Base-by-base conservation (phyloP, 139 green algal species). In the Chlamydomonas sp. region DNA sequence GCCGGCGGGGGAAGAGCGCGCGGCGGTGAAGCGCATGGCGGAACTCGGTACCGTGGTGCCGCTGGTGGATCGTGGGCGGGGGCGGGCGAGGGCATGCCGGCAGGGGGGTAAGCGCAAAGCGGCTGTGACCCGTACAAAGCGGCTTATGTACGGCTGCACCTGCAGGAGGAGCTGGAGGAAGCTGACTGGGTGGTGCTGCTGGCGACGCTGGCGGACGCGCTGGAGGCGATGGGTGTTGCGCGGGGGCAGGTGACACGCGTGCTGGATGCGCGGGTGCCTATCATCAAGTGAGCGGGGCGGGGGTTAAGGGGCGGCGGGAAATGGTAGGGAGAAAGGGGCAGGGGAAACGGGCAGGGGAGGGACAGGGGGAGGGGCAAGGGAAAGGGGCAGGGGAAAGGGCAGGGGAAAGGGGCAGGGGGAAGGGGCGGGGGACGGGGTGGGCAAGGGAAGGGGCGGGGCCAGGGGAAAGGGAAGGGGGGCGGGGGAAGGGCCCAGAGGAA, bases 241-340 rank as follows among this genome's bases (percentile, higher is more conserved):
- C 62, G 49, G 3, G 83, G 83, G 74, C 77, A 31, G 2, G 83
- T 88, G 12, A 69, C 64, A 4, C 83, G 83, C 73, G 67, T 74
- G 49, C 82, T 88, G 74, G 83, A 81, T 16, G 83, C 83, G 1
- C 83, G 83, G 2, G 74, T 88, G 49, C 83, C 83, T 6, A 80
- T 88, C 63, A 88, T 81, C 31, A 88, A 88, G 83, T 86, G 82
- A 62, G 82, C 18, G 67, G 69, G 69, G 69, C 17, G 15, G 69
- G 2, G 20, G 67, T 3, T 18, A 31, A 4, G 67, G 14, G 67
- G 67, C 7, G 67, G 10, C 3, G 18, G 9, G 10, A 10, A 10
- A 73, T 73, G 12, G 7, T 73, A 14, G 14, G 14, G 67, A 3
- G 67, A 73, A 14, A 14, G 67, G 67, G 69, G 18, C 3, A 8